Evolutionary conservation across 768 basidiomycete genomes (phyloP), one percentile per base, ranked within the genome.

Genomic region (Lactarius quietus): DNA sequence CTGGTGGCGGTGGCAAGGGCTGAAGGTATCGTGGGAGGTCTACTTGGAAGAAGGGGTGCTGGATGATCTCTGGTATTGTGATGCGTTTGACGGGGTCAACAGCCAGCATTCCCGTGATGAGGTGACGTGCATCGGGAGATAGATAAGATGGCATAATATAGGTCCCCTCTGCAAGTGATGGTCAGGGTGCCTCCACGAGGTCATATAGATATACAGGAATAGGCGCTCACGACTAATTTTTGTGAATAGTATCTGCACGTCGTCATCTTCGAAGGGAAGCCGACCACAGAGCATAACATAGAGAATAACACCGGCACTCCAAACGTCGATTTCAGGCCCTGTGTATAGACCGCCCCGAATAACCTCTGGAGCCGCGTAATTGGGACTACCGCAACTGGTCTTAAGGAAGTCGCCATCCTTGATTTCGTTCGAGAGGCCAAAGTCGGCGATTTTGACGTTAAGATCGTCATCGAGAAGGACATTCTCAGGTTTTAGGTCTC

Each of bases 361-460:
- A 72, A 99, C 96, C 73, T 99, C 97, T 1, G 97, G 97, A 0
- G 97, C 96, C 62, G 97, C 97, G 72, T 99, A 99, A 75, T 99
- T 98, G 1, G 97, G 97, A 74, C 93, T 95, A 1, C 97, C 96
- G 75, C 97, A 99, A 70, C 93, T 95, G 10, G 97, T 99, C 72
- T 94, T 93, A 63, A 99, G 80, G 76, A 98, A 98, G 73, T 95
- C 93, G 1, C 96, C 97, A 71, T 98, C 96, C 72, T 88, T 89
- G 79, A 98, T 95, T 74, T 95, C 90, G 75, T 95, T 98, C 3
- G 92, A 92, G 60, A 99, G 81, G 2, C 97, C 97, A 74, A 98
- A 99, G 80, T 99, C 97, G n/a, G 94, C 95, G 68, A 99, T 98
- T 78, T 99, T 99, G 78, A 98, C 88, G 72, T 92, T 92, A 65